Base-by-base conservation (phyloP, 768 basidiomycete species). In the Pseudohyphozyma bogoriensis region DNA sequence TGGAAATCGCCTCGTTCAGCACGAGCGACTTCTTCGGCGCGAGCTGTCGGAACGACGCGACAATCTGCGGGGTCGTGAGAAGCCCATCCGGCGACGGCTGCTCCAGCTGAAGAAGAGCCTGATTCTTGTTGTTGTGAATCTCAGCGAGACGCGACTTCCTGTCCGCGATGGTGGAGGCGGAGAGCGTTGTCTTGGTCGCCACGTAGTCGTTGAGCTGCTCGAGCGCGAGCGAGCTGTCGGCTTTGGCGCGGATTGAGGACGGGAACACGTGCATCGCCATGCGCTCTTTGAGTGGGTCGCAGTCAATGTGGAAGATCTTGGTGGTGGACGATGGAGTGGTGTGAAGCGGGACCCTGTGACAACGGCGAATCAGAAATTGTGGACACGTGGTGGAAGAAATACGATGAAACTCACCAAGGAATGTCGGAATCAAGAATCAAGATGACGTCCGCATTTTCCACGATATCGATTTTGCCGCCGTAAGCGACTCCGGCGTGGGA, bases 1-100 rank as follows among this genome's bases (percentile, higher is more conserved):
- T 83, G 65, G 79, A 81, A 67, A 84, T 81, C 3, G 78, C 76
- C 69, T 87, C 85, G 66, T 84, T 85, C 10, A 85, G 72, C 50
- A 83, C 70, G 10, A 85, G 73, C 2, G 79, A 77, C n/a, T 74
- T 64, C 3, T 70, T 65, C n/a, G 64, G 69, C 24, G 82, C 77
- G 10, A 71, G 68, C 28, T 72, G 66, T 7, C 83, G 77, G 5
- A 85, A 75, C 3, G 76, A 72, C 9, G 77, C 74, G 15, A 85
- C 68, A 29, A 85, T 71, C 63, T 80, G 78, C 0, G 82, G 76
- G 1, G 80, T 74, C 1, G 78, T 79, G 39, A 61, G 24, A 68
- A 60, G n/a, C 39, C 58, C 46, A n/a, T 58, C 24, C 7, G 45
- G 52, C 35, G 73, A 70, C 2, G 68, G 57, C 4, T 59, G 60